Conservation (phyloP, 805 yeast genomes). For the Candida loeiensis region DNA sequence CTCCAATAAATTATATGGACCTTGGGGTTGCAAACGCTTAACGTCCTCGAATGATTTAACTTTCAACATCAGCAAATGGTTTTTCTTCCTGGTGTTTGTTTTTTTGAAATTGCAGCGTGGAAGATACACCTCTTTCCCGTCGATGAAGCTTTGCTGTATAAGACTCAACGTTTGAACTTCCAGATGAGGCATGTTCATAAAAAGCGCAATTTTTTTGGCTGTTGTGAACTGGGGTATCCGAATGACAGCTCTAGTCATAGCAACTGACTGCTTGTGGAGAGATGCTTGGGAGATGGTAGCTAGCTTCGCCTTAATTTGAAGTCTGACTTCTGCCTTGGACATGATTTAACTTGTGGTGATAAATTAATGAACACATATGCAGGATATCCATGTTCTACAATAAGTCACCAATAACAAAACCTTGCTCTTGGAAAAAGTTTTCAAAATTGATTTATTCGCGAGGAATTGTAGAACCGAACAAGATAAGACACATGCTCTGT, state of each 20-base stretch:
- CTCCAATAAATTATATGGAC: conserved; percentile 64
- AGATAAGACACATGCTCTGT: too few species aligned
- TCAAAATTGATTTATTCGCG: too few species aligned
- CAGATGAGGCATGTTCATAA: conserved; percentile 69
- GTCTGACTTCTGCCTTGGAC: conserved; percentile 26
- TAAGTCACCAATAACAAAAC: too few species aligned
- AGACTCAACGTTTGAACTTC: conserved; percentile 64
- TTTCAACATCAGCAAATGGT: conserved; percentile 54
- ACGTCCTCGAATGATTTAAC: conserved; percentile 45
- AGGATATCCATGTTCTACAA: too few species aligned
- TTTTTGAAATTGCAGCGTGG: conserved; percentile 47
- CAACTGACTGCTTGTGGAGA: conserved; percentile 23
- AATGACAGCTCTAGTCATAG: conserved; percentile 19
- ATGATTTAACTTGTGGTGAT: too few species aligned
- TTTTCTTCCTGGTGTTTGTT: conserved; percentile 28
- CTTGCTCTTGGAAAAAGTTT: too few species aligned
- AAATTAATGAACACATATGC: too few species aligned
- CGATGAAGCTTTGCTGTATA: conserved; percentile 48
- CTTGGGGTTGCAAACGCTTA: conserved; percentile 53
- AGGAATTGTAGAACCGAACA: too few species aligned
- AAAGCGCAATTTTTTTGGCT: conserved; percentile 58
- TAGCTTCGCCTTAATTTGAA: conserved; percentile 21
- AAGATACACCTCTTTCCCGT: conserved; percentile 51
- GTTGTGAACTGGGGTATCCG: conserved; percentile 33
- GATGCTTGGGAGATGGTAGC: conserved; percentile 14